Percentiles rank a stretch among this genome's conserved stretches.
Conservation (phyloP, 1,284 basidiomycete species). For the Boletus semigastroideus region DNA sequence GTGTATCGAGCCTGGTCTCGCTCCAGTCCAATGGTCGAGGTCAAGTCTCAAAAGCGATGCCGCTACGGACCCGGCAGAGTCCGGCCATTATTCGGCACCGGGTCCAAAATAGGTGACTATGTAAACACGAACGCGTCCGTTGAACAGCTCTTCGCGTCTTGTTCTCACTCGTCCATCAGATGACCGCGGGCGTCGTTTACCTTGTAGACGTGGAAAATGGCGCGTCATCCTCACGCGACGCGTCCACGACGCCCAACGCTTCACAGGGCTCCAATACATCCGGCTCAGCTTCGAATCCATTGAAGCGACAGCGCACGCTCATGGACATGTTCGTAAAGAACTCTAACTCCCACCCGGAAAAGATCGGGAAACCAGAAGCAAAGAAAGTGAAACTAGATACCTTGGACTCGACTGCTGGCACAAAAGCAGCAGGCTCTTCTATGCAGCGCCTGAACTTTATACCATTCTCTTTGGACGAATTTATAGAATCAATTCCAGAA, state of each 20-base stretch:
- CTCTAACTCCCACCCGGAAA: slow-evolving; percentile 36
- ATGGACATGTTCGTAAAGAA: slow-evolving; percentile 57
- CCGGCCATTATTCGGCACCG: neutral
- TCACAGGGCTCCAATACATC: slow-evolving; percentile 21
- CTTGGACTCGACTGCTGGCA: slow-evolving; percentile 12
- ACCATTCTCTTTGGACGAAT: slow-evolving; percentile 64
- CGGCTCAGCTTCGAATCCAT: slow-evolving; percentile 27
- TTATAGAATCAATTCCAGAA: slow-evolving; percentile 52
- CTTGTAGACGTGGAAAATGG: slow-evolving; percentile 54
- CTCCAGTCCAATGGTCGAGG: neutral
- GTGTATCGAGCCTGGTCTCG: neutral
- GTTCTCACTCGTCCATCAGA: slow-evolving; percentile 21
- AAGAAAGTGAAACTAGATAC: slow-evolving; percentile 44
- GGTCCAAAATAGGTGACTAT: slow-evolving; percentile 26
- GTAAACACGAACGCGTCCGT: too few relatives aligned
- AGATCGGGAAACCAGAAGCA: slow-evolving; percentile 28
- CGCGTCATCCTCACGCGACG: slow-evolving; percentile 7
- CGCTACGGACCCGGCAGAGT: neutral
- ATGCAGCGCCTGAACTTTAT: slow-evolving; percentile 61
- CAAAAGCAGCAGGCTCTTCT: slow-evolving; percentile 14
- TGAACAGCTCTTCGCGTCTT: slow-evolving; percentile 9
- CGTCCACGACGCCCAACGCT: slow-evolving; percentile 14
- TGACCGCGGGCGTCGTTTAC: slow-evolving; percentile 49
- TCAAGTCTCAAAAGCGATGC: slow-evolving; percentile 5
- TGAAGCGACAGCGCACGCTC: slow-evolving; percentile 66